A percentile compares a stretch with the other conserved stretches of the same genome.
phyloP scores from a whole-genome alignment of 2,329 filamentous ascomycete genomes.

The Clonostachys rosea region DNA sequence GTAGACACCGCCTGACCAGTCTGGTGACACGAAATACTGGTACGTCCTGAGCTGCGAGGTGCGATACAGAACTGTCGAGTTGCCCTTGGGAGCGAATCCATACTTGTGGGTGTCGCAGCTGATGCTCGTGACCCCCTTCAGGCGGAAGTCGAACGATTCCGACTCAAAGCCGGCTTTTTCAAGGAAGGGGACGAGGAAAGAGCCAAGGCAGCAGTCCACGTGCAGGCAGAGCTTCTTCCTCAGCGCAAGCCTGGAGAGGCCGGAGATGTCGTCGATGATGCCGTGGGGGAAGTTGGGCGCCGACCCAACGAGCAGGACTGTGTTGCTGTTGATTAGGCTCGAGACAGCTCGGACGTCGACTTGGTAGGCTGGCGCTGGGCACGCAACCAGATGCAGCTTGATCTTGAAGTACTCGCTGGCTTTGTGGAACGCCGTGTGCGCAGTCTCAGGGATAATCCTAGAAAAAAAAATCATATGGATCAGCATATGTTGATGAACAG shows the following conservation, averaged over 20 bases:
- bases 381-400: conserved; percentile 83
- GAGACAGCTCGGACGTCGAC: conserved; percentile 75
- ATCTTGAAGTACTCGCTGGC: conserved; percentile 95
- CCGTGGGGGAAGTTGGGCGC: conserved; percentile 98
- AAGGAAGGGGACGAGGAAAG: conserved; percentile 89
- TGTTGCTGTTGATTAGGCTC: conserved; percentile 90
- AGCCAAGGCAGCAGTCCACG: conserved; percentile 96
- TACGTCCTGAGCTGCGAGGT: conserved; percentile 72
- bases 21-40: conserved; percentile 93
- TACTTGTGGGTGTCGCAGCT: conserved; percentile 99
- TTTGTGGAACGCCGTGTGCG: conserved; percentile 94
- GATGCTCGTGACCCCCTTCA: conserved; percentile 92
- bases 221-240: conserved; percentile 82
- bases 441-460: conserved; percentile 90
- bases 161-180: conserved; percentile 90
- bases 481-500: neutral
- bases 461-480: neutral
- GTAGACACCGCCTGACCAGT: conserved; percentile 96
- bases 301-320: conserved; percentile 85
- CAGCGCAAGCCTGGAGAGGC: conserved; percentile 76
- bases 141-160: conserved; percentile 86
- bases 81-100: conserved; percentile 96
- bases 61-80: conserved; percentile 89
- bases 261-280: conserved; percentile 91
- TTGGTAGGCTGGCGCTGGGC: conserved; percentile 80